phyloP scores from a whole-genome alignment of 1,284 basidiomycete genomes.

The Puccinia hordei region DNA sequence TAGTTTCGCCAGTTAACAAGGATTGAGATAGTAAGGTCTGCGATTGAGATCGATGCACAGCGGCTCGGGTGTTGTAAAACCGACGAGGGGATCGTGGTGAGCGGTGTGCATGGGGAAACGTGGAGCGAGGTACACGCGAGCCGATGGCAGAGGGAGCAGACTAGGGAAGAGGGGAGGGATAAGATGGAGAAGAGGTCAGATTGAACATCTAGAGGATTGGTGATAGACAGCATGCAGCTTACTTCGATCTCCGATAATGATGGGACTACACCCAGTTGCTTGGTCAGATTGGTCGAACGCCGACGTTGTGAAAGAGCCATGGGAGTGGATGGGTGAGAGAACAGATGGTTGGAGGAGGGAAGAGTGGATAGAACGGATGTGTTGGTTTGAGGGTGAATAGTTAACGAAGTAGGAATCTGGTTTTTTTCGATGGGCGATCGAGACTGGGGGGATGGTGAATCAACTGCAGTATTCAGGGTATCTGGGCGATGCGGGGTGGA shows the following conservation, averaged over 20 bases:
- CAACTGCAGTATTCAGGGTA: slow-evolving; percentile 48
- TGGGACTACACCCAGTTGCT: background rate
- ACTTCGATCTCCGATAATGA: slow-evolving; percentile 21
- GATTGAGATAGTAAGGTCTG: background rate
- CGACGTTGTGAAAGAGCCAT: slow-evolving; percentile 11
- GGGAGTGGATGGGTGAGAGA: slow-evolving; percentile 16
- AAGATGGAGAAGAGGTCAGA: background rate
- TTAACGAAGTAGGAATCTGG: background rate
- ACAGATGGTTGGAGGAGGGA: background rate
- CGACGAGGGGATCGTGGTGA: slow-evolving; percentile 48
- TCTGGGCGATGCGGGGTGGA: slow-evolving; percentile 9
- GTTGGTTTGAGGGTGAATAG: slow-evolving; percentile 7
- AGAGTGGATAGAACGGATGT: background rate
- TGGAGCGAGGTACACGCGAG: slow-evolving; percentile 47
- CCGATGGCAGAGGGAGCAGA: background rate
- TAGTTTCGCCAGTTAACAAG: background rate
- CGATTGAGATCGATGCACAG: slow-evolving; percentile 28
- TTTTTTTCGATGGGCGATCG: background rate
- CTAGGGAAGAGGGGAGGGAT: background rate
- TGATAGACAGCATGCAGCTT: background rate
- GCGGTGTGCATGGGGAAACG: slow-evolving; percentile 44
- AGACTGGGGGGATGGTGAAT: slow-evolving; percentile 37
- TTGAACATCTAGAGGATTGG: background rate
- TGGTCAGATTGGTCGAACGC: slow-evolving; percentile 19
- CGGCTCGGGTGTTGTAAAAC: slow-evolving; percentile 44